Evolutionary conservation across 805 yeast species (phyloP).

Genomic region (Suhomyces sp.): DNA sequence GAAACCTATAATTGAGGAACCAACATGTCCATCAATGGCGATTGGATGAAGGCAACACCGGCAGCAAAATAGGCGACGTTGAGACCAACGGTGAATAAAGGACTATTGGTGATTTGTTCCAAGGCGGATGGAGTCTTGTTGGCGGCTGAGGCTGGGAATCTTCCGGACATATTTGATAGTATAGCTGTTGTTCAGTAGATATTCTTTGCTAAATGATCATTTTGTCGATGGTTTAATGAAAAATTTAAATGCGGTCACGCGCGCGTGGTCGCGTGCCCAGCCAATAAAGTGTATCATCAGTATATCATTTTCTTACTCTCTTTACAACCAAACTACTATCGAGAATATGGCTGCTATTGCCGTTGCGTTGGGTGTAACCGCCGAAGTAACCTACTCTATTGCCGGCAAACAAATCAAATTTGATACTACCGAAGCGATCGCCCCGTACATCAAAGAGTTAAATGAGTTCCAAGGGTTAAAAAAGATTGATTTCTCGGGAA

Average conservation of each 20-base stretch:
- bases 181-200: not conserved
- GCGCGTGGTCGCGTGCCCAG: not conserved
- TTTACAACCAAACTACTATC: not conserved
- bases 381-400: slow-evolving; percentile 53
- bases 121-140: slow-evolving; percentile 31
- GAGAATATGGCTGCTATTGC: slow-evolving; percentile 21
- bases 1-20: slow-evolving; percentile 68
- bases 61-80: slow-evolving; percentile 64
- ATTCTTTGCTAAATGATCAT: not conserved
- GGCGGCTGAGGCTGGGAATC: slow-evolving; percentile 15
- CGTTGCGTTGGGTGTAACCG: slow-evolving; percentile 37
- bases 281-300: not conserved
- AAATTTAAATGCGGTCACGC: not conserved
- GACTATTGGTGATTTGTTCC: slow-evolving; percentile 57
- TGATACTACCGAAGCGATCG: slow-evolving; percentile 68
- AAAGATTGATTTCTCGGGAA: slow-evolving; percentile 82
- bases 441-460: slow-evolving; percentile 64
- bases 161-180: slow-evolving; percentile 8
- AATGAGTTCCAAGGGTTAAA: slow-evolving; percentile 33
- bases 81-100: slow-evolving; percentile 61
- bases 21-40: slow-evolving; percentile 76
- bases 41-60: slow-evolving; percentile 74
- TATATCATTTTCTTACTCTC: not conserved
- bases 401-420: slow-evolving; percentile 76
- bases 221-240: not conserved